Conservation (phyloP, 805 yeast genomes). For the Candida stauntonica region DNA sequence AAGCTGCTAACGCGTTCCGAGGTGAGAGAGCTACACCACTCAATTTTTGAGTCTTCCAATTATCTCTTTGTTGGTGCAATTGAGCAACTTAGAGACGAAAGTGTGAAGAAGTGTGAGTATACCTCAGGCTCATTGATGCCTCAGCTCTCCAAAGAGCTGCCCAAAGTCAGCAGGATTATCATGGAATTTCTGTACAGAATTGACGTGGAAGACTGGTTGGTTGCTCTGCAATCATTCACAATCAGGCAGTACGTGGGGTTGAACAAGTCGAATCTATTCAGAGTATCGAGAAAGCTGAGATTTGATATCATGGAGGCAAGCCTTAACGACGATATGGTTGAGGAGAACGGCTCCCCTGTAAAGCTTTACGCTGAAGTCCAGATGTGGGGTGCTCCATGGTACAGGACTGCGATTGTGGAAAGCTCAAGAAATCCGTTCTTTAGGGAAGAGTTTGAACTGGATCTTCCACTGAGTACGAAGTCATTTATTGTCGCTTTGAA, state of each 20-base stretch:
- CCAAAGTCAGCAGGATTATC: constrained; percentile 36
- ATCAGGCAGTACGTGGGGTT: constrained; percentile 44
- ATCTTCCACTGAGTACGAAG: constrained; percentile 49
- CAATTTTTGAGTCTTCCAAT: constrained; percentile 56
- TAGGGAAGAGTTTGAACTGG: constrained; percentile 72
- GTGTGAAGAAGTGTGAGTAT: constrained; percentile 7
- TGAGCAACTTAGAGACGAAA: constrained; percentile 43
- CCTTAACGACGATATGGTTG: constrained; percentile 30
- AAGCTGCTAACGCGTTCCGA: constrained; percentile 52
- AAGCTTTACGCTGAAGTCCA: constrained; percentile 63
- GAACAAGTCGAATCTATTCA: constrained; percentile 32
- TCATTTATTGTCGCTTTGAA: constrained; percentile 47
- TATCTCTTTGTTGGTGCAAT: constrained; percentile 55
- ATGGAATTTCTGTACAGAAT: constrained; percentile 62
- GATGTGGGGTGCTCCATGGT: constrained; percentile 74
- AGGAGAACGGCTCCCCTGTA: constrained; percentile 7
- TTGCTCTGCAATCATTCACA: constrained; percentile 61
- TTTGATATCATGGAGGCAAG: constrained; percentile 65
- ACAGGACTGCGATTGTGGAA: constrained; percentile 63
- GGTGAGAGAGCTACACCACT: constrained; percentile 57
- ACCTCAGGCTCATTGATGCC: constrained; percentile 4
- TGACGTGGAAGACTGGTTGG: constrained; percentile 75
- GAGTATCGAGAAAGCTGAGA: constrained; percentile 49
- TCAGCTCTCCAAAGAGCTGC: constrained; percentile 29
- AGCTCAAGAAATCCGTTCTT: constrained; percentile 61